Evolutionary conservation across 108 stramenopile genomes (phyloP), one percentile per base, ranked within the genome.

Genomic region (Nitzschia inconspicua): DNA sequence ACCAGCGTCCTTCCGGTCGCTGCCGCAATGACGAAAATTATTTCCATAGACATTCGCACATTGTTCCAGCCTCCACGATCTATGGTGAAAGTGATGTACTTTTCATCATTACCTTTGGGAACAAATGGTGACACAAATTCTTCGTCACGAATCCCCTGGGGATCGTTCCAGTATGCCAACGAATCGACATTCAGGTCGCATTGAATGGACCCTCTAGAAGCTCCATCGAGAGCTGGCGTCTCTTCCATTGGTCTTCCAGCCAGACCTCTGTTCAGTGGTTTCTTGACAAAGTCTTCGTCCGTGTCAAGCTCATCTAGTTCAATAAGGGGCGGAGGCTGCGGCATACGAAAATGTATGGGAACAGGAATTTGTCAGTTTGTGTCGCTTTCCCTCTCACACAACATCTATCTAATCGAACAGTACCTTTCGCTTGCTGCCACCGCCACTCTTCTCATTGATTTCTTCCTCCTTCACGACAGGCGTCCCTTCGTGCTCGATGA

Each of bases 1-100:
- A 97, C 94, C 32, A 97, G 44, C 9, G 91, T 91, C 50, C 96
- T 58, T 27, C 93, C 91, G 7, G 88, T 91, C 9, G 74, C 91
- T 39, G 82, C 75, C 9, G 91, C 95, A 56, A 92, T 44, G 10
- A 94, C 80, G 34, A 93, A 66, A 46, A 94, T 72, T 30, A 77
- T 87, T 71, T 94, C 95, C 63, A 96, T 56, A 8, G 67, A 75
- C 84, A 88, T 86, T 29, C 85, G 40, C 1, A 71, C 52, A 66
- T 88, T 88, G 57, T 86, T 86, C 80, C 76, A 92, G 24, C 86
- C 90, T 1, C 89, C 89, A 7, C 72, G 70, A 62, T 90, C 89
- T 9, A 77, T 64, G 18, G 77, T 64, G 55, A 90, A 90, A 16
- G 89, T 80, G 0, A 90, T 60, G 70, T 86, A 90, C 51, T 78